A percentile compares a stretch with the other conserved stretches of the same genome.
Conservation (phyloP, 2,329 filamentous ascomycete genomes). For the Cercospora sojina region DNA sequence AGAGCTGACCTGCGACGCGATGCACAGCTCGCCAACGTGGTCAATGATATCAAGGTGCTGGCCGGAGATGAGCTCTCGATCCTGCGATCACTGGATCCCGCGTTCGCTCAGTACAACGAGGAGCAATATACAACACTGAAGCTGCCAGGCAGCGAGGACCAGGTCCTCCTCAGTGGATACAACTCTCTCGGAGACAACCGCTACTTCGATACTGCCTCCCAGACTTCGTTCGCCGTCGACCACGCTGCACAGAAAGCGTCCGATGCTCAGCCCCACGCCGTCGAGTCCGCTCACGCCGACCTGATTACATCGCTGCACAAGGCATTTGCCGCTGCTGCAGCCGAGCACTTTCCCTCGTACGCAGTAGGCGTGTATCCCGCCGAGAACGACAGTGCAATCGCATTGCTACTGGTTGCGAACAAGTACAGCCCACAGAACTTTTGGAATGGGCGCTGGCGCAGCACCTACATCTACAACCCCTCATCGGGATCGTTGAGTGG, state of each 20-base stretch:
- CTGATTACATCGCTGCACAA: conserved; percentile 83
- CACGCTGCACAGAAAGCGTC: conserved; percentile 86
- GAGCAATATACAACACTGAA: conserved; percentile 87
- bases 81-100: conserved; percentile 70
- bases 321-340: conserved; percentile 69
- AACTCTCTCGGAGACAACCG: conserved; percentile 76
- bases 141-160: conserved; percentile 79
- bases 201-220: conserved; percentile 88
- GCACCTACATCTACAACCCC: conserved; percentile 76
- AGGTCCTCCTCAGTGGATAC: conserved; percentile 79
- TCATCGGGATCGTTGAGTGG: conserved; percentile 69
- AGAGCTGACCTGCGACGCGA: conserved; percentile 28
- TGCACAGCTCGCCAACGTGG: conserved; percentile 76
- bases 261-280: conserved; percentile 70
- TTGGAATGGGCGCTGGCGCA: conserved; percentile 98
- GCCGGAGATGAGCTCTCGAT: conserved; percentile 66
- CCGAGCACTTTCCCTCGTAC: conserved; percentile 84
- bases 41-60: conserved; percentile 85
- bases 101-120: conserved; percentile 94
- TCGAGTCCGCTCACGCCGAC: conserved; percentile 75
- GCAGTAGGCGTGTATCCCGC: conserved; percentile 80
- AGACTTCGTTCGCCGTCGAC: conserved; percentile 85
- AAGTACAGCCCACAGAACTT: conserved; percentile 98
- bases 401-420: conserved; percentile 84
- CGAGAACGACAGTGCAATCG: conserved; percentile 71